Evolutionary conservation across 805 yeast genomes (phyloP).

Genomic region (Torulaspora microellipsoides): DNA sequence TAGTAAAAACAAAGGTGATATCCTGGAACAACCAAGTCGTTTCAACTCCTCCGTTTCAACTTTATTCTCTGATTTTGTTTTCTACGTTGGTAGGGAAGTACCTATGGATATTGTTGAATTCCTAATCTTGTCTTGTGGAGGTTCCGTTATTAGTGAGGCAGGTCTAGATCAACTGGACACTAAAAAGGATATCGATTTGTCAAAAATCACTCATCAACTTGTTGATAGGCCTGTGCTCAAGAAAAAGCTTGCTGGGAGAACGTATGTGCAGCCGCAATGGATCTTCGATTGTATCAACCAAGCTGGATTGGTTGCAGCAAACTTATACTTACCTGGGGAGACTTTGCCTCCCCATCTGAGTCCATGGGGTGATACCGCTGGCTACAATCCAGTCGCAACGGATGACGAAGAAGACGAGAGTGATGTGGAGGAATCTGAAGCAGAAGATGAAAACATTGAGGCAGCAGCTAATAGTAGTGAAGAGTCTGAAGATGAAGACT

Average conservation of each 20-base stretch:
- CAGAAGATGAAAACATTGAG: constrained; percentile 38
- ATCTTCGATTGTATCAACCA: constrained; percentile 86
- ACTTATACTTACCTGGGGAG: constrained; percentile 89
- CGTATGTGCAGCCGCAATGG: constrained; percentile 98
- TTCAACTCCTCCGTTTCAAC: constrained; percentile 55
- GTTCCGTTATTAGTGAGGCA: constrained; percentile 78
- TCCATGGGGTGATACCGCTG: constrained; percentile 97
- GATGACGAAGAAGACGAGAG: constrained; percentile 41
- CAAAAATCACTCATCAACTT: constrained; percentile 84
- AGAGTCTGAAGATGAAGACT: constrained; percentile 53
- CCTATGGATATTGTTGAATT: constrained; percentile 89
- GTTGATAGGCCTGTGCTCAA: constrained; percentile 83
- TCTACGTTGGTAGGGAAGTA: constrained; percentile 92
- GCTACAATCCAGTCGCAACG: constrained; percentile 74
- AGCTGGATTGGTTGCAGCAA: constrained; percentile 67
- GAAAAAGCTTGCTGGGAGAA: constrained; percentile 81
- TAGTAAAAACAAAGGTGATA: constrained; percentile 60
- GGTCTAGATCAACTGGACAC: constrained; percentile 67
- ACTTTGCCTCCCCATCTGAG: constrained; percentile 93
- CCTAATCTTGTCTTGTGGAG: constrained; percentile 81
- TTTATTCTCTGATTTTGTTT: constrained; percentile 69
- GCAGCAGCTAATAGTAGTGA: constrained; percentile 44
- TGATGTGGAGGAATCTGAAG: constrained; percentile 45
- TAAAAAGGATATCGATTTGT: constrained; percentile 49
- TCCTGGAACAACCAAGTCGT: constrained; percentile 65